Conservation (phyloP, 805 yeast species). For the Saturnispora halmiae region DNA sequence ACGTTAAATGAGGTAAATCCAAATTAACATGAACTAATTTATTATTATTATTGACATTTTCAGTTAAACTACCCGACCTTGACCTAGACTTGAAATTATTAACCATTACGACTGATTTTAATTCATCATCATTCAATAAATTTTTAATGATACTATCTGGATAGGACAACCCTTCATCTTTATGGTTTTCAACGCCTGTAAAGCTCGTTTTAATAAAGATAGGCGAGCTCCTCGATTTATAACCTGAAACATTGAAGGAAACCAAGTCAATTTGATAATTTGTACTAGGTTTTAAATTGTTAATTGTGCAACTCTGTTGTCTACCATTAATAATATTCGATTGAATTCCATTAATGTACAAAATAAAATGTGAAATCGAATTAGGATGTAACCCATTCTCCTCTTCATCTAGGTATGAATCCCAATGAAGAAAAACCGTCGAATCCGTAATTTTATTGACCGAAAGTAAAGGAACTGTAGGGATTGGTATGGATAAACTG, state of each 20-base stretch:
- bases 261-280: slow-evolving; percentile 37
- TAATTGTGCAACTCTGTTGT: slow-evolving; percentile 30
- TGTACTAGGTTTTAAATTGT: slow-evolving; percentile 27
- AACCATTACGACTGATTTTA: slow-evolving; percentile 25
- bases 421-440: slow-evolving; percentile 50
- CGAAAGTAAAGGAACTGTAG: slow-evolving; percentile 46
- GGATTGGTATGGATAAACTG: slow-evolving; percentile 43
- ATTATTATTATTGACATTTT: slow-evolving; percentile 5
- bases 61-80: neutral
- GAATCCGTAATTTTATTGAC: slow-evolving; percentile 42
- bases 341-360: slow-evolving; percentile 34
- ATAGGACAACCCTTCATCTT: slow-evolving; percentile 27
- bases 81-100: slow-evolving; percentile 22
- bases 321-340: slow-evolving; percentile 28
- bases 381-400: slow-evolving; percentile 13
- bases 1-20: slow-evolving; percentile 26
- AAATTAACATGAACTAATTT: slow-evolving; percentile 13
- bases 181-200: slow-evolving; percentile 6
- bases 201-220: slow-evolving; percentile 31
- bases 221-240: slow-evolving; percentile 34
- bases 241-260: slow-evolving; percentile 32
- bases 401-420: slow-evolving; percentile 16
- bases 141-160: slow-evolving; percentile 31
- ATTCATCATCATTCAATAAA: slow-evolving; percentile 28
- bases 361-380: slow-evolving; percentile 28